Base-by-base conservation (phyloP, 140 eudicot genomes). In the Senecio squalidus region DNA sequence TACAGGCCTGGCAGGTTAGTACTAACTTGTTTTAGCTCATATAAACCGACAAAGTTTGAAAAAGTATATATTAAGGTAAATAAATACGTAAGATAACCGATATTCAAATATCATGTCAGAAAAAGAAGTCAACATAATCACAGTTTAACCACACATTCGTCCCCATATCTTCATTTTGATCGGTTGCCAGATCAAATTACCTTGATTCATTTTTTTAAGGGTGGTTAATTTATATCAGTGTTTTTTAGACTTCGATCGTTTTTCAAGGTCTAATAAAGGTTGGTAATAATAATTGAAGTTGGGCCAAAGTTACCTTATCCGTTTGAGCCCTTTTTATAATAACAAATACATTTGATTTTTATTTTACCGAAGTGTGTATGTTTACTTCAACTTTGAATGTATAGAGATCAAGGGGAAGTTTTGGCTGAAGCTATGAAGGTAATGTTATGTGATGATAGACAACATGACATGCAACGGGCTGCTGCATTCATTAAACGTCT, bases 401-500 rank as follows among this genome's bases (percentile, higher is more conserved):
- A 21, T 82, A 92, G 96, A 84, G 98, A 92, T 74, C 69, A 84
- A 22, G 98, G 98, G 17, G 96, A 84, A 58, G 77, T 87, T 1
- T 82, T 92, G 40, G 92, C 96, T 58, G 98, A 92, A 77, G 95
- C 98, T 20, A 36, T 92, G 67, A 92, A 87, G 88, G 66, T 87
- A 55, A 92, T 92, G 95, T 60, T 92, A 45, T 92, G 96, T 58
- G 98, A 92, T 72, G 98, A 84, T 58, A 79, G 98, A 76, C 98
- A 92, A 61, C 96, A 92, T 73, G 98, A 92, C 68, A 87, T 84
- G 95, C 98, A 92, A 75, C 74, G 98, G 29, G 96, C 96, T 72
- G 98, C 96, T 25, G 98, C 95, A n/a, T 92, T 92, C 36, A 81
- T 87, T 59, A 92, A 92, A 70, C 92, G 98, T 47, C 46, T 92